Percentiles rank a stretch among this genome's conserved stretches.
These are phyloP conservation scores for Solanum appendiculatum DNA, from an alignment of 257 asterid species.

Conservation along the genomic window DNA sequence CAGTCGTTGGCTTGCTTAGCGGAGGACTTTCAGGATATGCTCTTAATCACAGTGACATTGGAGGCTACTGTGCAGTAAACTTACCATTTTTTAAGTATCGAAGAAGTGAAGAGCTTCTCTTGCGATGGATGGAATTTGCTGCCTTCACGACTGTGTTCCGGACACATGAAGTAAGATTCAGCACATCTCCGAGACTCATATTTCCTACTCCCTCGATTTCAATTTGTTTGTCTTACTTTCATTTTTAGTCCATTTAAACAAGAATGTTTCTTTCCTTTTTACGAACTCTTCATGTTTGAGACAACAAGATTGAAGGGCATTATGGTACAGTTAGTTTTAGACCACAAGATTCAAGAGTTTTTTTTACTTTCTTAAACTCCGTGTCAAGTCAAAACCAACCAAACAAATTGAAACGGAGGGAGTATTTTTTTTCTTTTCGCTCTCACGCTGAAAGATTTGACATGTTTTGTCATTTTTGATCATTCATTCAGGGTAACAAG, in stretches of 20 bases:
- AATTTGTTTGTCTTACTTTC: background rate
- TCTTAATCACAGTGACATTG: conserved; percentile 89
- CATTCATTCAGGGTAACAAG: conserved; percentile 62
- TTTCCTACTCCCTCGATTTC: background rate
- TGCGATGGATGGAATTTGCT: conserved; percentile 90
- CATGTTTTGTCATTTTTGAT: background rate
- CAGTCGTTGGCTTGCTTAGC: conserved; percentile 78
- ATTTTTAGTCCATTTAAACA: background rate
- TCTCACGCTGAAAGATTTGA: background rate
- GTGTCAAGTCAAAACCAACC: background rate
- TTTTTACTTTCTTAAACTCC: background rate
- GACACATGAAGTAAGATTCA: conserved; percentile 77
- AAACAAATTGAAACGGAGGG: fast-evolving
- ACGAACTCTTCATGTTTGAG: background rate
- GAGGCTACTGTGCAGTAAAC: conserved; percentile 84
- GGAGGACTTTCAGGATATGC: conserved; percentile 88
- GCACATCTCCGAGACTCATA: background rate
- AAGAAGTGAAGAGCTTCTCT: conserved; percentile 79
- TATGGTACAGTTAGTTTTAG: background rate
- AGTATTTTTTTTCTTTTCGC: background rate
- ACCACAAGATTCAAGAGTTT: background rate
- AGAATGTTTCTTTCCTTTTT: background rate
- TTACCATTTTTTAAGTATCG: conserved; percentile 63
- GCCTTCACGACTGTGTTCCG: conserved; percentile 86
- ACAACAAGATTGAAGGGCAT: background rate